Evolutionary conservation across 2,329 filamentous ascomycete genomes (phyloP), one percentile per base, ranked within the genome.

Genomic region (Stagonosporopsis tanaceti): DNA sequence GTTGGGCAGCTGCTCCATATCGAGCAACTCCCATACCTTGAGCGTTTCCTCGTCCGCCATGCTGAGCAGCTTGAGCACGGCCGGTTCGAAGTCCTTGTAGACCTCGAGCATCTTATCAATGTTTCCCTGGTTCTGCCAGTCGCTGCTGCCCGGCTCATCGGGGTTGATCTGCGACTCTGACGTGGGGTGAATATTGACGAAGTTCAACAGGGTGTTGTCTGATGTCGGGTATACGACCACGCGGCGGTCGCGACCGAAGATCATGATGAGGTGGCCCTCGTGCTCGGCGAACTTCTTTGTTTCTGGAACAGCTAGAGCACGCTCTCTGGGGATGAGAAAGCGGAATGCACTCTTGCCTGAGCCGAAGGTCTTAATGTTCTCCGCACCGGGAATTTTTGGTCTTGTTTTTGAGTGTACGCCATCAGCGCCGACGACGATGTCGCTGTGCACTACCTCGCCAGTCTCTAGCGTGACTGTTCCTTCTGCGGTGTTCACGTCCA

Each of bases 341-440:
- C 85, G 78, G 66, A 85, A 87, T 0, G 84, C 84, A 40, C 80
- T 84, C 66, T 85, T 85, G 2, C 84, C 85, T 3, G 80, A 81
- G 1, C 77, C 75, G 39, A 78, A 79, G 0, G 80, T 74, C 32
- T 76, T 73, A 17, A 78, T 62, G 4, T 72, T 66, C 32, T 58
- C 63, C 39, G 61, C 77, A 11, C 66, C 69, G 4, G 69, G 67
- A 2, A 74, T 54, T 2, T 47, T 50, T 1, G 53, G 38, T 17
- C 71, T 46, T 0, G 68, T 67, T n/a, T 72, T 71, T 38, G 79
- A 79, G 63, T 80, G 77, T 2, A 85, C 82, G 0, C 85, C 85
- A 59, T 87, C 84, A 0, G 84, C 84, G 2, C 83, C 84, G 3
- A 87, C 60, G 2, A 87, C 62, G 0, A 87, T 56, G 59, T 87